Percentiles rank a stretch among this genome's conserved stretches.
Conservation (phyloP, 371 early-diverging fungal species). For the Quaeritorhiza haematococci region DNA sequence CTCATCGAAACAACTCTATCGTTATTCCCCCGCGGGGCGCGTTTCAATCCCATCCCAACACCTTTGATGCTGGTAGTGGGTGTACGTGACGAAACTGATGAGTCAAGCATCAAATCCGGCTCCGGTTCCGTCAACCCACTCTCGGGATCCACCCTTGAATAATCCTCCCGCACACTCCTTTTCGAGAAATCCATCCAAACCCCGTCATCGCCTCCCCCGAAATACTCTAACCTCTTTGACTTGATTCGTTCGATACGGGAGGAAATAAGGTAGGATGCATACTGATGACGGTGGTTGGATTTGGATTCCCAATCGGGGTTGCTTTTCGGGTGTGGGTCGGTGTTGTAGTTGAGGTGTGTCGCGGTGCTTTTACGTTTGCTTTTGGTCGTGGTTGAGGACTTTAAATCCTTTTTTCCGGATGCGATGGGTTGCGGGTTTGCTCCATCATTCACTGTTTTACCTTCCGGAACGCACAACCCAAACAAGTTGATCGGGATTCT, state of each 20-base stretch:
- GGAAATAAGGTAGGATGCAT: slow-evolving; percentile 23
- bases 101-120: slow-evolving; percentile 19
- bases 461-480: not conserved
- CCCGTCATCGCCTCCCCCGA: slow-evolving; percentile 34
- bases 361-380: not conserved
- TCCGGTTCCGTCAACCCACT: slow-evolving; percentile 39
- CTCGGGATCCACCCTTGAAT: slow-evolving; percentile 19
- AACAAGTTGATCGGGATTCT: not conserved
- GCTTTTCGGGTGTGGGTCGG: no score
- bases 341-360: no score
- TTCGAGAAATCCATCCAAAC: slow-evolving; percentile 15
- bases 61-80: not conserved
- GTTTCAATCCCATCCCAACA: not conserved
- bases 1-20: not conserved
- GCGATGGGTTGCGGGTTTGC: not conserved
- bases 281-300: slow-evolving; percentile 18
- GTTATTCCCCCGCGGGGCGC: not conserved
- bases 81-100: not conserved
- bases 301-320: slow-evolving; percentile 32
- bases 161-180: slow-evolving; percentile 4
- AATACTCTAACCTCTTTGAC: slow-evolving; percentile 1
- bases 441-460: not conserved
- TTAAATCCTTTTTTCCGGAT: not conserved
- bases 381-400: not conserved
- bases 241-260: slow-evolving; percentile 18